These are phyloP conservation scores for Psophocarpus tetragonolobus DNA, from an alignment of 306 rosid species.

Conservation along the genomic window DNA sequence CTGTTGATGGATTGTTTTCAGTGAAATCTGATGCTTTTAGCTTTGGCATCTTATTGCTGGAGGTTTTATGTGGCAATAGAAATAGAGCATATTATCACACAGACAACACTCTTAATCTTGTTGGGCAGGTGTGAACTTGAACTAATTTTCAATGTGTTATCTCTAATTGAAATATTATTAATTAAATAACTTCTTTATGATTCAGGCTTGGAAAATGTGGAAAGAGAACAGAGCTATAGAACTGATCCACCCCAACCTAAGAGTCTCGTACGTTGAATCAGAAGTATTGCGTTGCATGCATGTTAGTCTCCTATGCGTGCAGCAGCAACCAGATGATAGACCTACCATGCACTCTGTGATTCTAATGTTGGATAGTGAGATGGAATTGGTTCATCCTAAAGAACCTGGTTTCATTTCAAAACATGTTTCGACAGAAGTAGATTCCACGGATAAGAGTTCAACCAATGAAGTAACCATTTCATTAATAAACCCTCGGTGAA, in stretches of 20 bases:
- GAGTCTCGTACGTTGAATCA: constrained; percentile 13
- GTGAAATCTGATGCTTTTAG: not conserved
- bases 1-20: too few species aligned
- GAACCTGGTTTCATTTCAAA: constrained; percentile 46
- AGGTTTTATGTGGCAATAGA: not conserved
- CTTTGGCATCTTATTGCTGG: not conserved
- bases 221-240: constrained; percentile 43
- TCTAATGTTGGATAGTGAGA: constrained; percentile 48
- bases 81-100: too few species aligned
- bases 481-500: too few species aligned
- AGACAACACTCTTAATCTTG: too few species aligned
- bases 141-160: too few species aligned
- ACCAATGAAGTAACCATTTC: too few species aligned
- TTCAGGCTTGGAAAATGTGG: constrained; percentile 63
- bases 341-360: constrained; percentile 45
- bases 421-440: too few species aligned
- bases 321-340: constrained; percentile 48
- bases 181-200: not conserved
- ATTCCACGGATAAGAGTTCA: too few species aligned
- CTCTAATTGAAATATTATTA: too few species aligned
- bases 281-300: constrained; percentile 54
- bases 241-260: constrained; percentile 40
- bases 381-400: constrained; percentile 46
- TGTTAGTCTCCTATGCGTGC: constrained; percentile 58
- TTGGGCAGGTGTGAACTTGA: too few species aligned